Conservation (phyloP, 202 grass and related monocot genomes). For the Panicum virgatum region DNA sequence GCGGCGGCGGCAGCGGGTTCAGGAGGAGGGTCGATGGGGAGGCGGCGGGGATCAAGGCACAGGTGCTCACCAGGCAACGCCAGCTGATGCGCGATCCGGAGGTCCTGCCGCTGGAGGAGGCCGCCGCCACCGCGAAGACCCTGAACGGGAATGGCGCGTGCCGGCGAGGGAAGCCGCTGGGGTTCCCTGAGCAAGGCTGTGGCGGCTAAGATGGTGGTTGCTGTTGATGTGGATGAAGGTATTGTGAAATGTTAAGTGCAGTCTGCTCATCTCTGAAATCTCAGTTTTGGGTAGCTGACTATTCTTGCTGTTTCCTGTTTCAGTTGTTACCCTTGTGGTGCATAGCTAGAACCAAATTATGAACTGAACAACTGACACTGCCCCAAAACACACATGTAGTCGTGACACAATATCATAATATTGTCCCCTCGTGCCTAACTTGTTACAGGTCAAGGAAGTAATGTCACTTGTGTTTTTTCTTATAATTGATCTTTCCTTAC, state of each 20-base stretch:
- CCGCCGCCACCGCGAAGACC: neutral
- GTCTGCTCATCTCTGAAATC: neutral
- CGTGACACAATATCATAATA: neutral
- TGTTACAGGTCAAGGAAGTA: neutral
- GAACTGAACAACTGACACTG: neutral
- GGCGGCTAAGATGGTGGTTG: conserved; percentile 74
- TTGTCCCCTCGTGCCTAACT: neutral
- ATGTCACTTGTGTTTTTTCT: neutral
- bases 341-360: conserved; percentile 9
- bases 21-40: conserved; percentile 50
- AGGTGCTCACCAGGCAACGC: conserved; percentile 47
- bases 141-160: conserved; percentile 58
- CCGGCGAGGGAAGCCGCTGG: conserved; percentile 52
- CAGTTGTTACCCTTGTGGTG: neutral
- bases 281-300: too few species aligned
- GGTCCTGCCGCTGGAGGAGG: conserved; percentile 47
- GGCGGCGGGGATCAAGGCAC: conserved; percentile 35
- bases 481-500: conserved; percentile 10
- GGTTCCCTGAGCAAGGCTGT: conserved; percentile 42
- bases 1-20: conserved; percentile 28
- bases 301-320: neutral
- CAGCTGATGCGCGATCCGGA: conserved; percentile 52
- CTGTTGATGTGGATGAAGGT: conserved; percentile 99
- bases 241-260: conserved; percentile 1
- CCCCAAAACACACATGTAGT: neutral